Evolutionary conservation across 1,139 yeast species (phyloP).

Genomic region (Suhomyces wounanorum): DNA sequence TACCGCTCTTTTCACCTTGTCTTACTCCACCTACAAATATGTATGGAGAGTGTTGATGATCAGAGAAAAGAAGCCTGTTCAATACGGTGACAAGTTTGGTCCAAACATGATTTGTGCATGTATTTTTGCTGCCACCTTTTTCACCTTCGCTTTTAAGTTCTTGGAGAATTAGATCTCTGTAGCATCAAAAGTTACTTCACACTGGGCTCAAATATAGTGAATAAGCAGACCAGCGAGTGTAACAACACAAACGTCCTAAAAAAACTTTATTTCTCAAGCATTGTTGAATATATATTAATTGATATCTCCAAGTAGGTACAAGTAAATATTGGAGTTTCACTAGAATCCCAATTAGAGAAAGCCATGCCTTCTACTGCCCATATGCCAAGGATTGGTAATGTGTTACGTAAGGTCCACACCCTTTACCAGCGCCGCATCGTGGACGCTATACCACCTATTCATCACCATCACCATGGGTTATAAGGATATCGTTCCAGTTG

Average conservation of each 20-base stretch:
- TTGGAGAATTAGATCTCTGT: constrained; percentile 25
- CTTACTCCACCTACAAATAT: constrained; percentile 74
- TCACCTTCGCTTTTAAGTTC: constrained; percentile 64
- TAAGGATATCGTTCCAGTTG: constrained; percentile 53
- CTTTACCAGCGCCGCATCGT: constrained; percentile 1
- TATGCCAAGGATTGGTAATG: not conserved
- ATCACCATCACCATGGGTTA: constrained; percentile 29
- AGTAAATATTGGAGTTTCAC: not conserved
- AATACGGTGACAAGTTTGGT: constrained; percentile 86
- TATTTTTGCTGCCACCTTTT: constrained; percentile 69
- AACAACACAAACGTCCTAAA: not conserved
- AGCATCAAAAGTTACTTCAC: no score
- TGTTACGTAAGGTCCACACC: not conserved
- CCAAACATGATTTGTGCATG: constrained; percentile 81
- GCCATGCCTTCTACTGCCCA: not conserved
- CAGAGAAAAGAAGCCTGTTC: constrained; percentile 76
- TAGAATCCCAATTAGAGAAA: not conserved
- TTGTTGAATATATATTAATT: not conserved
- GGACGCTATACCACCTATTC: not conserved
- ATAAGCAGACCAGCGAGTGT: not conserved
- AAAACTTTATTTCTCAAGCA: constrained; percentile 6
- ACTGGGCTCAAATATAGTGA: no score
- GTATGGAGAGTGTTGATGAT: constrained; percentile 82
- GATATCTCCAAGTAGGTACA: not conserved
- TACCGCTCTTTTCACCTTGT: constrained; percentile 71